phyloP scores from a whole-genome alignment of 2,329 filamentous ascomycete species.

The Ophiobolus disseminans region DNA sequence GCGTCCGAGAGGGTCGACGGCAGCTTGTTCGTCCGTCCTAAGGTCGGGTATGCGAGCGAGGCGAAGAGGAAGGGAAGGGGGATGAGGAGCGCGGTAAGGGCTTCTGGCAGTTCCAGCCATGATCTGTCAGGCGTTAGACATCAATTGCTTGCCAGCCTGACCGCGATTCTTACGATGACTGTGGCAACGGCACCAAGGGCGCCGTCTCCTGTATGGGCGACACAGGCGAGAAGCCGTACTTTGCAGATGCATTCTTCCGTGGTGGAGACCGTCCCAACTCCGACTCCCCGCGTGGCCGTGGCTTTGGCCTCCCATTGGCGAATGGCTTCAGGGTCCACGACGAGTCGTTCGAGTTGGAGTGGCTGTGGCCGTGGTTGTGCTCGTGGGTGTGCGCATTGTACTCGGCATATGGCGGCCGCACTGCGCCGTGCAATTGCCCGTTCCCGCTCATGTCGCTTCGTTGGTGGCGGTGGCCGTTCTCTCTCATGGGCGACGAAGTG shows the following conservation, averaged over 20 bases:
- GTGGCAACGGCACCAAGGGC: constrained; percentile 13
- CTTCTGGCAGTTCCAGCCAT: constrained; percentile 52
- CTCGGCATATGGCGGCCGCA: constrained; percentile 38
- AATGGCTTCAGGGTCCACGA: constrained; percentile 40
- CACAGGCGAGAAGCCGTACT: constrained; percentile 45
- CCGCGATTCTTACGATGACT: constrained; percentile 30
- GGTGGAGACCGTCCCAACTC: constrained; percentile 52
- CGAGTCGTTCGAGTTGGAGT: constrained; percentile 37
- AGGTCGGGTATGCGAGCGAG: constrained; percentile 53
- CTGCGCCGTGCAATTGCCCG: constrained; percentile 42
- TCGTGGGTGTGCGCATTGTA: constrained; percentile 36
- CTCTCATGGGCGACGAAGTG: constrained; percentile 31
- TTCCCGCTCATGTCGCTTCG: constrained; percentile 45
- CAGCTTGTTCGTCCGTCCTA: constrained; percentile 20
- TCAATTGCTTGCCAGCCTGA: constrained; percentile 1
- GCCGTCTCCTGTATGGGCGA: constrained; percentile 45
- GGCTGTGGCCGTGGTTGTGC: constrained; percentile 25
- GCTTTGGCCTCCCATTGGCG: constrained; percentile 37
- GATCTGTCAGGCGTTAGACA: constrained; percentile 31
- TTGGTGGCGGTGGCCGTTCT: constrained; percentile 37
- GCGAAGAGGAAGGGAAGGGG: constrained; percentile 58
- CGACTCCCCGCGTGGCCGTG: constrained; percentile 54
- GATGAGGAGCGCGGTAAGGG: constrained; percentile 58
- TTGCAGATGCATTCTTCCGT: constrained; percentile 27
- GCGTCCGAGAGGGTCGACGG: constrained; percentile 35